Conservation (phyloP, 2,329 filamentous ascomycete species). For the Cyphellophora attinorum region DNA sequence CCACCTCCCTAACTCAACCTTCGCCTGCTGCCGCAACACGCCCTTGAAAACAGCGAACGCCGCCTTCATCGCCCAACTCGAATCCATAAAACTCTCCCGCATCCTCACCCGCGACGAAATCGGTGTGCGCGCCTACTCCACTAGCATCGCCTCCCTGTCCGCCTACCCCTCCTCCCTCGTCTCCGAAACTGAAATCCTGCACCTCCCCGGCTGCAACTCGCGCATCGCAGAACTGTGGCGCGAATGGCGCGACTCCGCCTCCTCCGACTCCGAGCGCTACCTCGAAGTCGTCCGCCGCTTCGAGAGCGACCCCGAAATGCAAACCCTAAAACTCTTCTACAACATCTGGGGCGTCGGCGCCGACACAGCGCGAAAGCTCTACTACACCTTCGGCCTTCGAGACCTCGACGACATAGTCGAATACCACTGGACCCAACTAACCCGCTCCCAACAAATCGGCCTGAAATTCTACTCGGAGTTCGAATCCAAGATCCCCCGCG, state of each 20-base stretch:
- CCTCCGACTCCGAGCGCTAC: slow-evolving; percentile 35
- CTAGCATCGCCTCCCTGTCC: slow-evolving; percentile 70
- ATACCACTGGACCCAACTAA: slow-evolving; percentile 65
- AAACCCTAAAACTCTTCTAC: slow-evolving; percentile 61
- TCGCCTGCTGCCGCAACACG: slow-evolving; percentile 74
- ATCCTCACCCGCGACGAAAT: slow-evolving; percentile 65
- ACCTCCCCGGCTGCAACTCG: slow-evolving; percentile 67
- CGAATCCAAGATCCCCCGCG: slow-evolving; percentile 56
- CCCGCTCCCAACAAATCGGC: slow-evolving; percentile 81
- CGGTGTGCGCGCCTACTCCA: slow-evolving; percentile 77
- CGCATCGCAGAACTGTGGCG: slow-evolving; percentile 72
- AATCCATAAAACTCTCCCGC: slow-evolving; percentile 63
- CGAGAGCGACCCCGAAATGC: slow-evolving; percentile 54
- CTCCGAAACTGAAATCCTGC: slow-evolving; percentile 31
- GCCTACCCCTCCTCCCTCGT: slow-evolving; percentile 62
- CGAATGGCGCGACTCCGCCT: slow-evolving; percentile 54
- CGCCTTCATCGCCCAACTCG: slow-evolving; percentile 62
- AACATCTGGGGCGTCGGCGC: slow-evolving; percentile 89
- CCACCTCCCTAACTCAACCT: slow-evolving; percentile 44
- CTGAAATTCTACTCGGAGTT: slow-evolving; percentile 92
- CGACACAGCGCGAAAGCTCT: slow-evolving; percentile 71
- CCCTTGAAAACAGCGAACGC: slow-evolving; percentile 62
- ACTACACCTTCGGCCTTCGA: slow-evolving; percentile 64
- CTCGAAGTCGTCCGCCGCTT: slow-evolving; percentile 57
- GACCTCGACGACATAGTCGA: slow-evolving; percentile 81